Conservation (phyloP, 768 basidiomycete species). For the Suillus discolor region DNA sequence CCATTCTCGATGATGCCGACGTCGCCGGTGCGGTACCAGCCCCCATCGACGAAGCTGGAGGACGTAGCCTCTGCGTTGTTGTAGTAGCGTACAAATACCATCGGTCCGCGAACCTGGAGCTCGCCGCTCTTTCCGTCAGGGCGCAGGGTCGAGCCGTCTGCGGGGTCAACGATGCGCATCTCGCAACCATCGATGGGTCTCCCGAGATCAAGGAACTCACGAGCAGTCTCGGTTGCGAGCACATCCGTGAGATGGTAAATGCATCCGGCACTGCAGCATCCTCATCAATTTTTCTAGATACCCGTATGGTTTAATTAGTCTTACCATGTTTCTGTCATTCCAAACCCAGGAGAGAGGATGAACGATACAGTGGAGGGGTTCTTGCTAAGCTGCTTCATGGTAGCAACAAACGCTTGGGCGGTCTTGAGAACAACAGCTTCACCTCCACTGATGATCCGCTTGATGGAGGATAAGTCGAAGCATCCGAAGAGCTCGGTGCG, state of each 20-base stretch:
- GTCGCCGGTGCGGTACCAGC: constrained; percentile 66
- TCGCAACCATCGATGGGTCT: constrained; percentile 31
- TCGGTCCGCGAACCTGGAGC: constrained; percentile 44
- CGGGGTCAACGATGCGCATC: constrained; percentile 37
- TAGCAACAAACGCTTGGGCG: constrained; percentile 39
- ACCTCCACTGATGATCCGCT: constrained; percentile 43
- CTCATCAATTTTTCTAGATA: neutral
- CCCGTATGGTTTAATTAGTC: constrained; percentile 10
- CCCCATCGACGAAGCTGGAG: constrained; percentile 46
- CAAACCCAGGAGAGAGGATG: constrained; percentile 34
- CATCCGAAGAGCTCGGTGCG: constrained; percentile 24
- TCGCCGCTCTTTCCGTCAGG: constrained; percentile 38
- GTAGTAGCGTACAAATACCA: constrained; percentile 47
- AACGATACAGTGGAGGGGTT: constrained; percentile 15
- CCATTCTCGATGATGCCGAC: constrained; percentile 40
- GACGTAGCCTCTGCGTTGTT: constrained; percentile 49
- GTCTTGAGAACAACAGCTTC: constrained; percentile 43
- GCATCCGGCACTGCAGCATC: constrained; percentile 34
- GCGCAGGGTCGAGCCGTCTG: constrained; percentile 28
- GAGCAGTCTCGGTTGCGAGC: constrained; percentile 14
- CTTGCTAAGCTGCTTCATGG: constrained; percentile 29
- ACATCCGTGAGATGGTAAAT: constrained; percentile 39
- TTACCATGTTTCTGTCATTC: constrained; percentile 46
- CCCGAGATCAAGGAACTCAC: constrained; percentile 43
- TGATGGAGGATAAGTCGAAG: constrained; percentile 38